Evolutionary conservation across 805 yeast species (phyloP).

Genomic region (Myxozyma neglecta): DNA sequence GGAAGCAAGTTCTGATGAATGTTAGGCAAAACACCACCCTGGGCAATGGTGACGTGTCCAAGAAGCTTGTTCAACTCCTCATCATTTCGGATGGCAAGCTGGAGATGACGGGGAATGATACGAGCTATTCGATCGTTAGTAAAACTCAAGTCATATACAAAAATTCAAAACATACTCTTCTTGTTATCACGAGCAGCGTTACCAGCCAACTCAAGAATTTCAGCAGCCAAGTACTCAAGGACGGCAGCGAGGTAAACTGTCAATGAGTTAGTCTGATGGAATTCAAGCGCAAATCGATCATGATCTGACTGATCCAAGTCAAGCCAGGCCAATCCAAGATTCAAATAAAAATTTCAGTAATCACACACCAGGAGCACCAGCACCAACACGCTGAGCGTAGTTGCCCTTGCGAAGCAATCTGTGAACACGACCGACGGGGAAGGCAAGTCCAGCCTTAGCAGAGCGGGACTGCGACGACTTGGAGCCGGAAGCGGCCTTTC

Average conservation of each 20-base stretch:
- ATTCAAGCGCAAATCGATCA: too few relatives aligned
- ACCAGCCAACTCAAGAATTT: constrained; percentile 96
- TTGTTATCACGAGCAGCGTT: constrained; percentile 98
- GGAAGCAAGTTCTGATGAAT: constrained; percentile 91
- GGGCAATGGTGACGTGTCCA: constrained; percentile 92
- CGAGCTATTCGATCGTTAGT: constrained; percentile 51
- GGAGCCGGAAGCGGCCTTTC: constrained; percentile 86
- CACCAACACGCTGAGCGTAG: constrained; percentile 98
- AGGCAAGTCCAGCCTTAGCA: constrained; percentile 96
- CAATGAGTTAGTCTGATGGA: not conserved
- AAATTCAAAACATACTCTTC: constrained; percentile 51
- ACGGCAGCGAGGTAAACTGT: constrained; percentile 84
- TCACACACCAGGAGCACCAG: constrained; percentile 80
- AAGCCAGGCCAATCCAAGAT: not conserved
- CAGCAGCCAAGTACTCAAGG: constrained; percentile 93
- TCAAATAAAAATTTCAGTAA: not conserved
- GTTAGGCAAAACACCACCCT: constrained; percentile 99
- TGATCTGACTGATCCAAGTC: not conserved
- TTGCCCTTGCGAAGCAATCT: constrained; percentile 94
- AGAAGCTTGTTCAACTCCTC: constrained; percentile 95
- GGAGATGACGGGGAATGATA: constrained; percentile 98
- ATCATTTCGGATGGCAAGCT: constrained; percentile 97
- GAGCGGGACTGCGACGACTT: constrained; percentile 98
- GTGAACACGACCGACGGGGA: constrained; percentile 99
- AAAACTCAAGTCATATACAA: not conserved